Evolutionary conservation across 192 early-diverging fungal genomes (phyloP).

Genomic region (Geosiphon pyriformis): DNA sequence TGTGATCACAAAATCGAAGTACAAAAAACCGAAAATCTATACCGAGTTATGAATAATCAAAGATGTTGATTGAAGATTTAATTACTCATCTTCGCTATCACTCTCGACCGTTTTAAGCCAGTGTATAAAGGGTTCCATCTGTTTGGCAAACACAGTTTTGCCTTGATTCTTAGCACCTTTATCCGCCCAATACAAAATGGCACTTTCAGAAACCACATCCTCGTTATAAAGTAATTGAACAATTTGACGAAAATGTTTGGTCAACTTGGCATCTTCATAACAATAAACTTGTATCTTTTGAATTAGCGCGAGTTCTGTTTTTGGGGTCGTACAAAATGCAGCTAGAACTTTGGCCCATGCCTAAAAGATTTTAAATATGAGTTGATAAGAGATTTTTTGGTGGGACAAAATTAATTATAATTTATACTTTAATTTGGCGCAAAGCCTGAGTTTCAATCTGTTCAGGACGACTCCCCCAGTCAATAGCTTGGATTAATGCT

Average conservation of each 20-base stretch:
- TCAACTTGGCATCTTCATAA: slow-evolving; percentile 85
- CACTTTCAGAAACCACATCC: slow-evolving; percentile 86
- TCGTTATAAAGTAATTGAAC: slow-evolving; percentile 80
- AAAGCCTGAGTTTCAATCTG: slow-evolving; percentile 74
- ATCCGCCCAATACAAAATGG: slow-evolving; percentile 90
- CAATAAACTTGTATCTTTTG: slow-evolving; percentile 81
- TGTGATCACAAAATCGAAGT: too few species aligned
- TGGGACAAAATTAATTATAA: slow-evolving; percentile 27
- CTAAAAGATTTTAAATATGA: slow-evolving; percentile 27
- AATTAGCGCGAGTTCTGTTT: slow-evolving; percentile 81
- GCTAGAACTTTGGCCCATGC: slow-evolving; percentile 71
- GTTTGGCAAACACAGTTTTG: slow-evolving; percentile 87
- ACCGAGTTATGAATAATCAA: too few species aligned
- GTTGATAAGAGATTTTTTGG: neutral
- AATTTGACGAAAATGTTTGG: slow-evolving; percentile 81
- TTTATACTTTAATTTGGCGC: slow-evolving; percentile 49
- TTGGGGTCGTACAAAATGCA: slow-evolving; percentile 68
- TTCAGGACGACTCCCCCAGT: slow-evolving; percentile 75
- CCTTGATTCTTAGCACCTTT: slow-evolving; percentile 87
- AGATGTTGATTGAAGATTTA: too few species aligned
- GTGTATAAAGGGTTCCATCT: slow-evolving; percentile 83
- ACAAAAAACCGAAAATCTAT: too few species aligned
- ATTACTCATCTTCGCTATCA: slow-evolving; percentile 57
- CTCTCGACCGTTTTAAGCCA: slow-evolving; percentile 73
- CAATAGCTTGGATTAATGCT: slow-evolving; percentile 69